Conservation (phyloP, 2,329 filamentous ascomycete species). For the Microcera coccophila region DNA sequence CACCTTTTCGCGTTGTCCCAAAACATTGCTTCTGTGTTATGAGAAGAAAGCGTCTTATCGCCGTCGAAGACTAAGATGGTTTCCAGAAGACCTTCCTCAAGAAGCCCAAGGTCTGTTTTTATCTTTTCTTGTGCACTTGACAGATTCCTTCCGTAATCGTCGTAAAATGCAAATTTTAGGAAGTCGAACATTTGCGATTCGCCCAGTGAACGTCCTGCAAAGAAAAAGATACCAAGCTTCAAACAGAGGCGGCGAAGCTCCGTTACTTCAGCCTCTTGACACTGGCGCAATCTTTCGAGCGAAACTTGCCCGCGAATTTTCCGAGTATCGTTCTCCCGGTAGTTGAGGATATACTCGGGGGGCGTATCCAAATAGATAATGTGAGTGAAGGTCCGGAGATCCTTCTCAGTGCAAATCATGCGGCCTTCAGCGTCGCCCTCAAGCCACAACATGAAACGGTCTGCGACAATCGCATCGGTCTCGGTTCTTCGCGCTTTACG, state of each 20-base stretch:
- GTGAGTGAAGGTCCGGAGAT: constrained; percentile 50
- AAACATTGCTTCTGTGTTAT: too few species aligned
- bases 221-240: constrained; percentile 46
- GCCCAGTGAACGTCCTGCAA: constrained; percentile 50
- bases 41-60: too few species aligned
- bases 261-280: constrained; percentile 45
- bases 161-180: too few species aligned
- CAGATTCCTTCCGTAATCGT: too few species aligned
- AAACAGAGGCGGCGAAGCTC: constrained; percentile 43
- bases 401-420: constrained; percentile 41
- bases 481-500: too few species aligned
- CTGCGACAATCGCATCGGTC: constrained; percentile 51
- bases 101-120: too few species aligned
- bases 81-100: too few species aligned
- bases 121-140: too few species aligned
- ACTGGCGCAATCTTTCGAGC: constrained; percentile 39
- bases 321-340: constrained; percentile 34
- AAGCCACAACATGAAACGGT: constrained; percentile 54
- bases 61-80: too few species aligned
- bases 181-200: too few species aligned
- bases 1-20: too few species aligned
- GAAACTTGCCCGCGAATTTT: constrained; percentile 34
- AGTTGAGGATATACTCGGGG: constrained; percentile 35
- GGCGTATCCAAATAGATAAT: constrained; percentile 53
- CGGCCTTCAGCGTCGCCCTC: constrained; percentile 31